Conservation (phyloP, 331 rosid genomes). For the Acacia pycnantha region DNA sequence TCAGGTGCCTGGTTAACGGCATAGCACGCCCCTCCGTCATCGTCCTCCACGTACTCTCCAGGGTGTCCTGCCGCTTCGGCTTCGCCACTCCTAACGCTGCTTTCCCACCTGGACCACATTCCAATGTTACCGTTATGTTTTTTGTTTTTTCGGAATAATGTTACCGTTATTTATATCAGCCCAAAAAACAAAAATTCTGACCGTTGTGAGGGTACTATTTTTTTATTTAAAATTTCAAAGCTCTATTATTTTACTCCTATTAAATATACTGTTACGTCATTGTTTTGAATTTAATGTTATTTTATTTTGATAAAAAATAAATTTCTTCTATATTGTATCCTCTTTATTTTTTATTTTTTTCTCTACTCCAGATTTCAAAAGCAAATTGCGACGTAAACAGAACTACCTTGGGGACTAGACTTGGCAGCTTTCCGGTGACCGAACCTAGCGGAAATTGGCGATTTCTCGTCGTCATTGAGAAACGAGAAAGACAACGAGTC, state of each 20-base stretch:
- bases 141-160: too few relatives aligned
- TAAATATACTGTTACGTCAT: not conserved
- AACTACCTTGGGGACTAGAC: slow-evolving; percentile 70
- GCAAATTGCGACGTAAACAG: not conserved
- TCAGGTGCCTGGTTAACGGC: slow-evolving; percentile 78
- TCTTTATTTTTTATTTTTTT: not conserved
- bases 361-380: not conserved
- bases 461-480: slow-evolving; percentile 56
- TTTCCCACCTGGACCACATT: slow-evolving; percentile 45
- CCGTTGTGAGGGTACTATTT: not conserved
- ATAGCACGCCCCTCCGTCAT: slow-evolving; percentile 81
- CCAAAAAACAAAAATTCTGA: not conserved
- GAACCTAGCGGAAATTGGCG: slow-evolving; percentile 65
- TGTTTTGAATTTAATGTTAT: not conserved
- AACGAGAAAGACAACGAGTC: slow-evolving; percentile 39
- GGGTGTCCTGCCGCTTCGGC: slow-evolving; percentile 77
- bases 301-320: not conserved
- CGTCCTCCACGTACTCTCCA: slow-evolving; percentile 93
- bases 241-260: not conserved
- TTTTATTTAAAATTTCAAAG: slow-evolving; percentile 7
- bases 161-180: not conserved
- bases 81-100: slow-evolving; percentile 68
- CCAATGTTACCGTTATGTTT: not conserved
- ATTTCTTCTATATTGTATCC: not conserved
- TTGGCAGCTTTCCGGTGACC: slow-evolving; percentile 53